Evolutionary conservation across 495 filamentous ascomycete species (phyloP).

Genomic region (Podospora sp.): DNA sequence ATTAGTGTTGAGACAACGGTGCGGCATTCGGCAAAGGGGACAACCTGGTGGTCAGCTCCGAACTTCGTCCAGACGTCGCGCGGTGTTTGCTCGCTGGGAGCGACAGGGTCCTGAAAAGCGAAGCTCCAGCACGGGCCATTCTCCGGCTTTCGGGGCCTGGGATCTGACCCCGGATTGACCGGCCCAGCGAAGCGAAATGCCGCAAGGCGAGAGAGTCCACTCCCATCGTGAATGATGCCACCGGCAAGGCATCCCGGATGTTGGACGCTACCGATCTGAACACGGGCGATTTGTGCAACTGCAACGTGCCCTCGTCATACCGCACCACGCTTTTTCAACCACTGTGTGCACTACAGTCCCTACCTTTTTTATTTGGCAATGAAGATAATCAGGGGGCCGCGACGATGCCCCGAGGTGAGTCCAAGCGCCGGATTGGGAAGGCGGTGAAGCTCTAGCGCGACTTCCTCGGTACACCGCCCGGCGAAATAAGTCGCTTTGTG

Average conservation of each 20-base stretch:
- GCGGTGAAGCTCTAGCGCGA: background rate
- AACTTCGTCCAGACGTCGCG: background rate
- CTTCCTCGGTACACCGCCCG: background rate
- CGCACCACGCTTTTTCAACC: background rate
- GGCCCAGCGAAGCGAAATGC: background rate
- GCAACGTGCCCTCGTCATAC: background rate
- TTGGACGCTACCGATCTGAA: background rate
- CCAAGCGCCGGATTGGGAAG: background rate
- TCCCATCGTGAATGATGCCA: background rate
- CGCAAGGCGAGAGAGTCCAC: background rate
- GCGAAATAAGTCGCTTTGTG: background rate
- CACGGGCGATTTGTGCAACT: background rate
- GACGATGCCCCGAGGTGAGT: background rate
- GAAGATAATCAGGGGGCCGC: background rate
- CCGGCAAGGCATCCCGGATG: background rate
- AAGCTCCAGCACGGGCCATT: slow-evolving; percentile 27
- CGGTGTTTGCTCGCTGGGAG: background rate
- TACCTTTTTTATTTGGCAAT: background rate
- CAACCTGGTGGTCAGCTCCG: slow-evolving; percentile 11
- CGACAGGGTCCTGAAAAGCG: background rate
- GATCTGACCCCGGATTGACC: slow-evolving; percentile 16
- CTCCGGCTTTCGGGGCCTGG: slow-evolving; percentile 22
- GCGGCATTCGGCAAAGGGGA: slow-evolving; percentile 4
- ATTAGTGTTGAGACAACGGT: background rate
- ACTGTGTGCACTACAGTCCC: background rate